Evolutionary conservation across 345 rosid genomes (phyloP), one percentile per base, ranked within the genome.

Genomic region (Salix suchowensis): DNA sequence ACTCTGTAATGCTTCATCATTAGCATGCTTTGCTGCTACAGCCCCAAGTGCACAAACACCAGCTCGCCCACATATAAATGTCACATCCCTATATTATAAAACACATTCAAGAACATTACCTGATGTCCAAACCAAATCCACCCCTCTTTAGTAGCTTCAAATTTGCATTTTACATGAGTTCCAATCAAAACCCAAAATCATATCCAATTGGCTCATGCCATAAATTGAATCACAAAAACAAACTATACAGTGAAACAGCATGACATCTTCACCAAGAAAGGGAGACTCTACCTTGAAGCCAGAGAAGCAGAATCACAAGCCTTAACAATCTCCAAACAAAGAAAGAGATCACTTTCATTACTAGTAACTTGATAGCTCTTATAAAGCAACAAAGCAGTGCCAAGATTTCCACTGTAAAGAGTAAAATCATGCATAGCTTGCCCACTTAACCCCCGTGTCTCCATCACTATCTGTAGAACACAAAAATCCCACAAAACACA

Each of bases 1-100:
- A 80, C 72, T 77, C 18, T 26, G 50, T 73, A 76, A 72, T 23
- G 65, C 67, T 52, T 80, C 54, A 74, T 80, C 83, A 80, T 76
- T 76, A 19, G 69, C 65, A 67, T 80, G 34, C 55, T 37, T 76
- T 65, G 83, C 83, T 30, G 83, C 83, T 2, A 72, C 83, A 55
- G 83, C 79, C 19, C 83, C 83, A 76, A 80, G 76, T 19, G 83
- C 83, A 67, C 80, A 80, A 61, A 76, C 74, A 58, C 83, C 83
- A 1, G 65, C 65, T 67, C 80, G 30, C 19, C 83, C 83, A 28
- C 79, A 66, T 60, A 80, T 40, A 72, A 80, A 80, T n/a, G 80
- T 80, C 44, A 80, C 77, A 34, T 80, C 79, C 80, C 83, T 80
- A 21, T 13, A 24, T 39, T 12, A 55, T 67, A 19, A 72, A 66